These are phyloP conservation scores for Acanthamoeba culbertsoni DNA, from an alignment of 208 protist genomes.

Conservation along the genomic window DNA sequence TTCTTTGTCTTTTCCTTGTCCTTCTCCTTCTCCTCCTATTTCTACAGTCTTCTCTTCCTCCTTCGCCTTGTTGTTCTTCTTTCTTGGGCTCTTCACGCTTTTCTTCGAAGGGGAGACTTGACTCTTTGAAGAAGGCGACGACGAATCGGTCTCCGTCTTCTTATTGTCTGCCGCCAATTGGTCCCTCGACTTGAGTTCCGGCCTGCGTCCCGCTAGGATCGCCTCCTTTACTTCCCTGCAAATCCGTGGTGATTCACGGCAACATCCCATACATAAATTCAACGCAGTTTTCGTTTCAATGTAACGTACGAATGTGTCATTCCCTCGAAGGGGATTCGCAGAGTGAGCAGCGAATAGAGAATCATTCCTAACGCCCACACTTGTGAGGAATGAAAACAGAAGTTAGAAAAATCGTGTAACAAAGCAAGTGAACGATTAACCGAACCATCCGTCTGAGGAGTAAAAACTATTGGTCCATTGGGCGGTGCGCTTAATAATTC, in stretches of 20 bases:
- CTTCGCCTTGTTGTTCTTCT: neutral
- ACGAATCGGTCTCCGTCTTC: neutral
- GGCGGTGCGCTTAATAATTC: neutral
- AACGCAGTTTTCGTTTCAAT: too few species aligned
- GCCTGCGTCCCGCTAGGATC: neutral
- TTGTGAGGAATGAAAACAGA: neutral
- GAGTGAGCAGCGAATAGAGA: neutral
- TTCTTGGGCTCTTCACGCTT: neutral
- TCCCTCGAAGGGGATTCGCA: neutral
- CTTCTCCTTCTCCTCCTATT: neutral
- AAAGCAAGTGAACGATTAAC: neutral
- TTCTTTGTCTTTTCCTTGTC: neutral
- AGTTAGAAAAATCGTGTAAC: neutral
- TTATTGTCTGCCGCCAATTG: neutral
- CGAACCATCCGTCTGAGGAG: neutral
- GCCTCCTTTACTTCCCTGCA: neutral
- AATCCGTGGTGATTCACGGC: neutral
- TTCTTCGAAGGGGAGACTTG: neutral
- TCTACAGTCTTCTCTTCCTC: neutral
- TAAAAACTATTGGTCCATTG: neutral
- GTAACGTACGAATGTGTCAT: neutral
- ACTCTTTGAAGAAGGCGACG: neutral
- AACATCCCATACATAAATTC: neutral
- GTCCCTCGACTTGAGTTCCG: neutral
- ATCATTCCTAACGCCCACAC: conserved; percentile 19